Percentiles rank a stretch among this genome's conserved stretches.
Evolutionary conservation across 768 basidiomycete species (phyloP).

Genomic region (Boletus patriciae): DNA sequence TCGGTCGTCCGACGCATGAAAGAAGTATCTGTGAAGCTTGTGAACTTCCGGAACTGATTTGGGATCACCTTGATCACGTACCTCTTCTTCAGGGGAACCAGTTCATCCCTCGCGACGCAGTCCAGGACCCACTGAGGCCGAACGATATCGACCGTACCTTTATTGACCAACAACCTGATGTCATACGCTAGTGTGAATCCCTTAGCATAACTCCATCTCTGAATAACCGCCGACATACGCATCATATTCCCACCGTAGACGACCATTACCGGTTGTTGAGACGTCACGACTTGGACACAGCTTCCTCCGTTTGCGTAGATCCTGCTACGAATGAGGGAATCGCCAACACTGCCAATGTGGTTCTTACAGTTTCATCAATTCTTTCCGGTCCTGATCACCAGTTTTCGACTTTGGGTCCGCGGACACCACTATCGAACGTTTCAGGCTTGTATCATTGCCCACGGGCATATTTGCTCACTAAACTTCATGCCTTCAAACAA

Average conservation of each 20-base stretch:
- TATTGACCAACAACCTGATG: constrained; percentile 67
- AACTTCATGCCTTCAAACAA: constrained; percentile 79
- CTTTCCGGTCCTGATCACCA: constrained; percentile 65
- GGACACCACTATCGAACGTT: constrained; percentile 55
- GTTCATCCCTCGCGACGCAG: constrained; percentile 59
- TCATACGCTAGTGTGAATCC: constrained; percentile 55
- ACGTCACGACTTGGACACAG: constrained; percentile 59
- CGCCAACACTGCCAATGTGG: neutral
- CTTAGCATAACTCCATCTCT: neutral
- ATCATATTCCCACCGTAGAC: constrained; percentile 69
- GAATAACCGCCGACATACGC: constrained; percentile 47
- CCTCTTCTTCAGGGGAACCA: constrained; percentile 68
- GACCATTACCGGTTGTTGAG: constrained; percentile 53
- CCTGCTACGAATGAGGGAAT: constrained; percentile 37
- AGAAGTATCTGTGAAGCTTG: constrained; percentile 61
- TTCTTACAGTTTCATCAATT: constrained; percentile 64
- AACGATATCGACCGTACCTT: constrained; percentile 69
- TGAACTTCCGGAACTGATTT: neutral
- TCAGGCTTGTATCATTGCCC: neutral
- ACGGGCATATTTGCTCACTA: constrained; percentile 48
- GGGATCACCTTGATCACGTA: constrained; percentile 28
- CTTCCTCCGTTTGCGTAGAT: constrained; percentile 70
- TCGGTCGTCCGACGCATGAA: constrained; percentile 62
- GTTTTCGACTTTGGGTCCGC: constrained; percentile 72
- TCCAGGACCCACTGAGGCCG: constrained; percentile 82